These are phyloP conservation scores for Boletus mariae DNA, from an alignment of 1,284 basidiomycete genomes.

Conservation along the genomic window DNA sequence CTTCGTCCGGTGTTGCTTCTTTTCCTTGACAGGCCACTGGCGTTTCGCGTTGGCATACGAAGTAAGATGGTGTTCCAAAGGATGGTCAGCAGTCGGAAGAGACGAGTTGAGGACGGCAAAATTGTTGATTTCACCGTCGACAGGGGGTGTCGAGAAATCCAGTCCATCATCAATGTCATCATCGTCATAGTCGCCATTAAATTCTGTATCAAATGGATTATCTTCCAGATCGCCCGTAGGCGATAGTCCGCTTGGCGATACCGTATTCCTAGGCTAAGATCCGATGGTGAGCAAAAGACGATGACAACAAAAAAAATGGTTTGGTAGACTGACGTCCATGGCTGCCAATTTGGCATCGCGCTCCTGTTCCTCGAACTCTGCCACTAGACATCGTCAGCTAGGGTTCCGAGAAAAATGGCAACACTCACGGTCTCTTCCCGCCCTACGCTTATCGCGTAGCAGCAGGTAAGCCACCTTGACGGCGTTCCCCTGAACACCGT, in stretches of 20 bases:
- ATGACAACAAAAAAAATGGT: background rate
- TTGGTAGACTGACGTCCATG: slow-evolving; percentile 60
- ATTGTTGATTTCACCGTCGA: slow-evolving; percentile 47
- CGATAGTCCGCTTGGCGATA: slow-evolving; percentile 57
- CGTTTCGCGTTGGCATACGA: slow-evolving; percentile 64
- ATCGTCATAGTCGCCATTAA: slow-evolving; percentile 51
- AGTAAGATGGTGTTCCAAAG: slow-evolving; percentile 53
- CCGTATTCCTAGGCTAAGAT: slow-evolving; percentile 60
- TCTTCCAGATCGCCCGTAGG: slow-evolving; percentile 56
- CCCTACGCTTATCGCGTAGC: slow-evolving; percentile 82
- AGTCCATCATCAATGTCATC: slow-evolving; percentile 63
- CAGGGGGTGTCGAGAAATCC: slow-evolving; percentile 52
- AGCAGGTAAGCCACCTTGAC: slow-evolving; percentile 97
- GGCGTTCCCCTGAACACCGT: slow-evolving; percentile 84
- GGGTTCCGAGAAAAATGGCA: background rate
- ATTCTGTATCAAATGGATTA: slow-evolving; percentile 76
- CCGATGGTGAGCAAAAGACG: background rate
- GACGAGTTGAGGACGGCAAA: slow-evolving; percentile 86
- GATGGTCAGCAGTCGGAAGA: slow-evolving; percentile 51
- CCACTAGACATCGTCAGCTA: slow-evolving; percentile 46
- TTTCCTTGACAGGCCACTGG: slow-evolving; percentile 46
- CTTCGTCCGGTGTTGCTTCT: slow-evolving; percentile 70
- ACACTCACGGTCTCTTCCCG: slow-evolving; percentile 76
- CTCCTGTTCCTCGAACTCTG: slow-evolving; percentile 73
- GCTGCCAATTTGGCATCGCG: slow-evolving; percentile 75